These are phyloP conservation scores for Talaromyces islandicus DNA, from an alignment of 2,329 filamentous ascomycete genomes.

Conservation along the genomic window DNA sequence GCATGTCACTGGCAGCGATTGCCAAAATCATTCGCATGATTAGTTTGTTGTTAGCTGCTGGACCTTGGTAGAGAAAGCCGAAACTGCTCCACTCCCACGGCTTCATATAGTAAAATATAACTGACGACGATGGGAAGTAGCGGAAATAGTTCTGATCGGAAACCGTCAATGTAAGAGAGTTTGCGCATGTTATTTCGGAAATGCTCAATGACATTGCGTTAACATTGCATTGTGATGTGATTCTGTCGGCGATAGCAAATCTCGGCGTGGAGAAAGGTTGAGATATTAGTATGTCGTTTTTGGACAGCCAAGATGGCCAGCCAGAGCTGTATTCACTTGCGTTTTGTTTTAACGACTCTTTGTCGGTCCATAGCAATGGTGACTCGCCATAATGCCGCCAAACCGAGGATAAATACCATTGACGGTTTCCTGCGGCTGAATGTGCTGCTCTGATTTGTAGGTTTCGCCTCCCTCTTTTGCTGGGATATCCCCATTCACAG, in stretches of 20 bases:
- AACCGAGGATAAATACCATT: conserved; percentile 8
- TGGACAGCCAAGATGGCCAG: neutral
- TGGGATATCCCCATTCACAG: conserved; percentile 30
- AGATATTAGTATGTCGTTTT: neutral
- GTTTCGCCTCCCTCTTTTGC: conserved; percentile 20
- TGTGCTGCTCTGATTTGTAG: conserved; percentile 14
- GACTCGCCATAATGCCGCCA: conserved; percentile 9
- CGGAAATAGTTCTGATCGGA: conserved; percentile 29
- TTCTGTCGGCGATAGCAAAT: neutral
- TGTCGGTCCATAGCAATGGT: conserved; percentile 1
- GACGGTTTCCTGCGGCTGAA: conserved; percentile 14
- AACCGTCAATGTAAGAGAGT: conserved; percentile 28
- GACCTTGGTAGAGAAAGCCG: conserved; percentile 30
- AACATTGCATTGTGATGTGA: neutral
- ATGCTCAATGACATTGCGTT: neutral
- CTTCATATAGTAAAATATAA: conserved; percentile 32
- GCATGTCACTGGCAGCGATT: conserved; percentile 31
- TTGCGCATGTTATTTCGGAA: conserved; percentile 18
- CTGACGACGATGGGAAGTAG: conserved; percentile 28
- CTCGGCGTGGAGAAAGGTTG: neutral
- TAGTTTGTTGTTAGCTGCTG: conserved; percentile 27
- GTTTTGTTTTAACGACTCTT: neutral
- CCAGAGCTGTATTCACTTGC: neutral
- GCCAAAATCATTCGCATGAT: conserved; percentile 38
- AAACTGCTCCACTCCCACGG: conserved; percentile 33